Conservation (phyloP, 345 rosid species). For the Aquilaria malaccensis region DNA sequence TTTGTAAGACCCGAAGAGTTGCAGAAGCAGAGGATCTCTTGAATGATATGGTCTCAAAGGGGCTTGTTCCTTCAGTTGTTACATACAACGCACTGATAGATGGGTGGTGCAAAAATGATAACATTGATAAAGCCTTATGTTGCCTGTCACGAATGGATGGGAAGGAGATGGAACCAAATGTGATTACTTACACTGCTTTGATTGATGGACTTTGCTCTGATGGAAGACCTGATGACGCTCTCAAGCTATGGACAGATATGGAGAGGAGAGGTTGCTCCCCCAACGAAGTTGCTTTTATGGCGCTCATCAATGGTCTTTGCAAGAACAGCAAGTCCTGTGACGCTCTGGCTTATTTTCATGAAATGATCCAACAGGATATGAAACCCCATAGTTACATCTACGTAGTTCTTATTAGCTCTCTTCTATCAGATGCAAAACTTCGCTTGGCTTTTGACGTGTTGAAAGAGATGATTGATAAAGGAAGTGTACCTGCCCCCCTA, state of each 20-base stretch:
- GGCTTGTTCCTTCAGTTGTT: conserved; percentile 65
- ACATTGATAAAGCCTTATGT: conserved; percentile 43
- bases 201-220: conserved; percentile 60
- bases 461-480: conserved; percentile 50
- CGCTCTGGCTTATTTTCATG: conserved; percentile 48
- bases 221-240: conserved; percentile 72
- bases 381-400: conserved; percentile 60
- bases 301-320: conserved; percentile 73
- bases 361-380: conserved; percentile 61
- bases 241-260: conserved; percentile 71
- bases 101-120: conserved; percentile 75
- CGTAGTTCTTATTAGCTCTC: conserved; percentile 39
- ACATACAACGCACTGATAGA: conserved; percentile 73
- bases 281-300: conserved; percentile 53
- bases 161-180: conserved; percentile 57
- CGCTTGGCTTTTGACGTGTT: conserved; percentile 47
- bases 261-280: conserved; percentile 39
- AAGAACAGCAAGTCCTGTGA: conserved; percentile 52
- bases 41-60: conserved; percentile 55
- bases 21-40: conserved; percentile 51
- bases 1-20: conserved; percentile 54
- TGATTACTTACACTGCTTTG: conserved; percentile 62
- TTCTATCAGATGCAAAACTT: conserved; percentile 35
- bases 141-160: conserved; percentile 49
- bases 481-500: conserved; percentile 35